These are phyloP conservation scores for Mediolabrus comicus DNA, from an alignment of 108 stramenopile species.

Conservation along the genomic window DNA sequence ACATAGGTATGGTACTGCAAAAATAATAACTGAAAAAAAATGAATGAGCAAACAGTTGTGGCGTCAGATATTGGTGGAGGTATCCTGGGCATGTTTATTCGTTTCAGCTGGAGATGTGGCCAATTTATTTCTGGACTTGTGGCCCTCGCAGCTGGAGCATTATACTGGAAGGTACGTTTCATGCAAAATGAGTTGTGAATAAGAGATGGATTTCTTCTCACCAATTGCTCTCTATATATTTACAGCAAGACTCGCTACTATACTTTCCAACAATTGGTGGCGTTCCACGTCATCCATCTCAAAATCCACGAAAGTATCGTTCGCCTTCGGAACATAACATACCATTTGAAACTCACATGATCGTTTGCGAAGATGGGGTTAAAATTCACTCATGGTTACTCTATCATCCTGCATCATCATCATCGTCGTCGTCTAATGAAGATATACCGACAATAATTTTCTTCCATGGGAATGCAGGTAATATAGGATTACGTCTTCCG, in stretches of 20 bases:
- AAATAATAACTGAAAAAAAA: no score
- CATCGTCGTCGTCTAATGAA: conserved; percentile 5
- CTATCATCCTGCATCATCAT: conserved; percentile 50
- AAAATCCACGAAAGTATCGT: conserved; percentile 74
- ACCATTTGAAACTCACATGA: conserved; percentile 63
- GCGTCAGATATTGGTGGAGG: neutral
- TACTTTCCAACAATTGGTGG: conserved; percentile 78
- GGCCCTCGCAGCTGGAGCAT: neutral
- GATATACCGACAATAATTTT: conserved; percentile 85
- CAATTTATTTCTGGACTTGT: neutral
- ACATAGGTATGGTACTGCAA: no score
- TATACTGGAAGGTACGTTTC: conserved; percentile 5
- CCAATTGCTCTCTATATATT: neutral
- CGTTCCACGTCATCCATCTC: conserved; percentile 56
- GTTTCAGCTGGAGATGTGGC: neutral
- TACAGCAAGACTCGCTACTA: conserved; percentile 73
- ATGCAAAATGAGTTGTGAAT: conserved; percentile 1
- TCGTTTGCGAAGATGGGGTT: conserved; percentile 66
- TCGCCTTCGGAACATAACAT: conserved; percentile 64
- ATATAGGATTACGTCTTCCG: conserved; percentile 92
- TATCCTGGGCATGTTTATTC: neutral
- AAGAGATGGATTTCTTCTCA: neutral
- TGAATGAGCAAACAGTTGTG: neutral
- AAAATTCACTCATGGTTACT: conserved; percentile 86
- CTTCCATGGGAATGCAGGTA: conserved; percentile 98